Evolutionary conservation across 73 alveolate species (phyloP).

Genomic region (Paramecium pentaurelia): DNA sequence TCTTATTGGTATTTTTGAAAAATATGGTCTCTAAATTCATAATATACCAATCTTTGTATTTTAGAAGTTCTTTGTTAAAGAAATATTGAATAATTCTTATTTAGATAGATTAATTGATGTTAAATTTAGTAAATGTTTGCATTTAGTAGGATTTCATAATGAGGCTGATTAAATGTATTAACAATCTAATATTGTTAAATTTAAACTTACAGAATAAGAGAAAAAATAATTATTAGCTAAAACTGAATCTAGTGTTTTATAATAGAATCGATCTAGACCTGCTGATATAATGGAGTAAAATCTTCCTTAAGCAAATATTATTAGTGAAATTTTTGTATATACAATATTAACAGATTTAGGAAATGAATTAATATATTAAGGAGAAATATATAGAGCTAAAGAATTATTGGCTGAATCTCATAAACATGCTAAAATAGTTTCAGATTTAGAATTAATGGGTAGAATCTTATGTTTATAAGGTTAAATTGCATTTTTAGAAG

Average conservation of each 20-base stretch:
- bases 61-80: constrained; percentile 57
- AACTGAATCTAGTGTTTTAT: constrained; percentile 56
- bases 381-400: constrained; percentile 55
- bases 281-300: constrained; percentile 47
- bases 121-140: constrained; percentile 47
- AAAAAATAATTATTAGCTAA: constrained; percentile 52
- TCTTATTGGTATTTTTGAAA: constrained; percentile 42
- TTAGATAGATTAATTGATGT: constrained; percentile 41
- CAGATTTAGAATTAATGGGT: constrained; percentile 59
- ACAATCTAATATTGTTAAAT: neutral
- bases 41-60: constrained; percentile 45
- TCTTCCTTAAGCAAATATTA: constrained; percentile 53
- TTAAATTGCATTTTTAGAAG: constrained; percentile 35
- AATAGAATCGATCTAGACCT: constrained; percentile 47
- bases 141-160: constrained; percentile 46
- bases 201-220: constrained; percentile 52
- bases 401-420: constrained; percentile 47
- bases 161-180: constrained; percentile 45
- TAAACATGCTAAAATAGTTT: constrained; percentile 60
- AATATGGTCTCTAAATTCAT: constrained; percentile 47
- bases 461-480: constrained; percentile 43
- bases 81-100: constrained; percentile 28
- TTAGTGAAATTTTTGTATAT: constrained; percentile 43
- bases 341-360: constrained; percentile 44
- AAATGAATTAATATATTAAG: constrained; percentile 19